Conservation (phyloP, 169 alveolate genomes). For the Amoebophrya sp. region DNA sequence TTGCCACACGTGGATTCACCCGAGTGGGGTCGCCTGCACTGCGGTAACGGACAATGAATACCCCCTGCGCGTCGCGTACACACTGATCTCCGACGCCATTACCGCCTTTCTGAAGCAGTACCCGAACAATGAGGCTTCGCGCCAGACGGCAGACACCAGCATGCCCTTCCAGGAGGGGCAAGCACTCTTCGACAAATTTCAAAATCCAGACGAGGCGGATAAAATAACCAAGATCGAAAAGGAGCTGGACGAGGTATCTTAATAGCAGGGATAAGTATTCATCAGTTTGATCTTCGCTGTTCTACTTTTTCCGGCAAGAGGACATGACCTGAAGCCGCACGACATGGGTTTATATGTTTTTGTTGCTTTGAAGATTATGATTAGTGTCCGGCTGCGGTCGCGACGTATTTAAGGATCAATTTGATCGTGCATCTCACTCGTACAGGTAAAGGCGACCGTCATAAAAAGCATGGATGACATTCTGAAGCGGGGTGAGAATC, state of each 20-base stretch:
- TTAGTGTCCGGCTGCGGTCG: no score
- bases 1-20: conserved; percentile 53
- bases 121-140: not conserved
- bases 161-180: conserved; percentile 62
- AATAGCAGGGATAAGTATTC: conserved; percentile 44
- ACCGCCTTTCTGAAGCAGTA: conserved; percentile 37
- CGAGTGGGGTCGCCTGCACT: conserved; percentile 54
- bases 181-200: conserved; percentile 69
- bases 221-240: conserved; percentile 76
- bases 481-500: conserved; percentile 86
- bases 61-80: conserved; percentile 71
- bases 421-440: no score
- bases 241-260: conserved; percentile 81
- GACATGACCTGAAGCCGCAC: no score
- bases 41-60: conserved; percentile 60
- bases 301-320: no score
- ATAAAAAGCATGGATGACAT: conserved; percentile 57
- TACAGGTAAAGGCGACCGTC: not conserved
- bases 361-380: no score
- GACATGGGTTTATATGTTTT: no score
- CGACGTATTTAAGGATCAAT: no score
- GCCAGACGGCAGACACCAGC: conserved; percentile 54
- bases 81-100: conserved; percentile 54
- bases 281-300: no score
- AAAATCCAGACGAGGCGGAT: conserved; percentile 88